Conservation (phyloP, 1,284 basidiomycete genomes). For the Tilletiaria anomala region DNA sequence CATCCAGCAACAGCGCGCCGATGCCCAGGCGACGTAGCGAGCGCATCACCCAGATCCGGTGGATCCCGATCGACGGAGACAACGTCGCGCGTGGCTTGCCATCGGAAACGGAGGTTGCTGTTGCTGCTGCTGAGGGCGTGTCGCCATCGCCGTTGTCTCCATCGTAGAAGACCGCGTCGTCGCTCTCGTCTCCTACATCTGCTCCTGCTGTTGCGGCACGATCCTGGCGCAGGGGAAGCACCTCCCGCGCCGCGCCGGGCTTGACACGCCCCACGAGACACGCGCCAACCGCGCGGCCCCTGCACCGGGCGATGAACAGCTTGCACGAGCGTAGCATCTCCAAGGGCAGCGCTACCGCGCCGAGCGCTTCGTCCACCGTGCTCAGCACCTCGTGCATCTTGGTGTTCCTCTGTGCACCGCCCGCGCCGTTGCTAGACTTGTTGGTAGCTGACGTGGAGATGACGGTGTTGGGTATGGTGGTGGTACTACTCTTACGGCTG, state of each 20-base stretch:
- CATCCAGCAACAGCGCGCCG: slow-evolving; percentile 16
- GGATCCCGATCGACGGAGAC: slow-evolving; percentile 12
- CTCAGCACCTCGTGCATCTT: slow-evolving; percentile 9
- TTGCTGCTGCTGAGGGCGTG: no score
- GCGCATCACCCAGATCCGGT: slow-evolving; percentile 24
- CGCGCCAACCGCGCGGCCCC: not conserved
- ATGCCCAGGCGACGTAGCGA: slow-evolving; percentile 16
- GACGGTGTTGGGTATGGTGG: no score
- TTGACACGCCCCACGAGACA: not conserved
- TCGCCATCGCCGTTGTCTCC: no score
- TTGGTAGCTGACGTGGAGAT: no score
- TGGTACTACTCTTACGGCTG: no score
- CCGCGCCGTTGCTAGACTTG: no score
- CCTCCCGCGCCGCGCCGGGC: not conserved
- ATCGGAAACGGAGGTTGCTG: no score
- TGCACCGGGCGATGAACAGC: not conserved
- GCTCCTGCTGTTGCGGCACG: not conserved
- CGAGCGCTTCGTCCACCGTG: slow-evolving; percentile 22
- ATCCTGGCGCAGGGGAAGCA: not conserved
- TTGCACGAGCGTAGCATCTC: slow-evolving; percentile 5
- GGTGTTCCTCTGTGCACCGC: not conserved
- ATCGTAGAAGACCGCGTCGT: not conserved
- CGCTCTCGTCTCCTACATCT: not conserved
- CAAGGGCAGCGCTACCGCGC: slow-evolving; percentile 10
- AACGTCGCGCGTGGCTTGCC: no score